Conservation (phyloP, 495 filamentous ascomycete species). For the Tuber calosporum region DNA sequence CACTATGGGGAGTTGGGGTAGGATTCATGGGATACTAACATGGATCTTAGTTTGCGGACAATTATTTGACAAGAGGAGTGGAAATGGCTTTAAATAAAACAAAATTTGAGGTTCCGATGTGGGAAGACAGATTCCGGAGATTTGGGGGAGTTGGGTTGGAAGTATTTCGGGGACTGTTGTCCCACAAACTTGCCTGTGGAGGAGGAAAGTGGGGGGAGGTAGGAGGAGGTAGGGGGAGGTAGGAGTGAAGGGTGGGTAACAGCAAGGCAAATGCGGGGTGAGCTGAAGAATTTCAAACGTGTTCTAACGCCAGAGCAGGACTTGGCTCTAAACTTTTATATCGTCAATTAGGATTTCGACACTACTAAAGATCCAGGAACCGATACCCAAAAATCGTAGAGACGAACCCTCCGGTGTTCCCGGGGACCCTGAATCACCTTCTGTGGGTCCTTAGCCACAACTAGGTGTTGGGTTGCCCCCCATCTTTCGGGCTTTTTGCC, state of each 20-base stretch:
- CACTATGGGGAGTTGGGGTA: conserved; percentile 14
- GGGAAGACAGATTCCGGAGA: neutral
- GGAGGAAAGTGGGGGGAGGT: neutral
- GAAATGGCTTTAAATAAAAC: neutral
- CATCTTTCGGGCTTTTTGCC: neutral
- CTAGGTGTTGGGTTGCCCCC: conserved; percentile 20
- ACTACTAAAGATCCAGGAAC: neutral
- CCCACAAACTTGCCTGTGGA: neutral
- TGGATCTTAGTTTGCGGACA: conserved; percentile 13
- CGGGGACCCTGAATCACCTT: conserved; percentile 9
- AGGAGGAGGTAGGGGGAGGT: neutral
- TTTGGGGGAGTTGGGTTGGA: neutral
- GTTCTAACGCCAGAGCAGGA: neutral
- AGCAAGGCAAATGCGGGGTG: conserved; percentile 1
- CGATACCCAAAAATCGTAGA: neutral
- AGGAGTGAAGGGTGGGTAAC: neutral
- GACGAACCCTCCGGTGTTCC: conserved; percentile 9
- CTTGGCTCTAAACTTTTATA: neutral
- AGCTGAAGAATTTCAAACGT: neutral
- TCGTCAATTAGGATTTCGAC: neutral
- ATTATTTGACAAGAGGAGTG: neutral
- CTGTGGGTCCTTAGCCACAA: conserved; percentile 2
- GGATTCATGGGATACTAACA: conserved; percentile 28
- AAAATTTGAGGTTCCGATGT: neutral
- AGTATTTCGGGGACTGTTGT: neutral